A percentile compares a stretch with the other conserved stretches of the same genome.
Evolutionary conservation across 2,329 filamentous ascomycete genomes (phyloP).

Genomic region (Cercospora zeina): DNA sequence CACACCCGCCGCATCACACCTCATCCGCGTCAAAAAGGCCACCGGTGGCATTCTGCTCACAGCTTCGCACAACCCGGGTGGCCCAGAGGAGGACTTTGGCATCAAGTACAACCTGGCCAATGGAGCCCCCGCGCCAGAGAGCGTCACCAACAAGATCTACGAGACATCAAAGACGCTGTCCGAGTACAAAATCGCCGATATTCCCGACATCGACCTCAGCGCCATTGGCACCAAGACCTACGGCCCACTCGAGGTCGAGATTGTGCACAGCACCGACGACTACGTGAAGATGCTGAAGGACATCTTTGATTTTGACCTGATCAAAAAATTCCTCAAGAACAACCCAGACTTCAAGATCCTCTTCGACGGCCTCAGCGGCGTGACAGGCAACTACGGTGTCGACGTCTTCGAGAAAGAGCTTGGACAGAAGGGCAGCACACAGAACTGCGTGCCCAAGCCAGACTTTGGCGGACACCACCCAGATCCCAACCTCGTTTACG

Average conservation of each 20-base stretch:
- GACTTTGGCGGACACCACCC: slow-evolving; percentile 98
- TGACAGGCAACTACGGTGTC: slow-evolving; percentile 91
- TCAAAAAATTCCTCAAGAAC: slow-evolving; percentile 85
- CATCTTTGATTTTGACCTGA: slow-evolving; percentile 96
- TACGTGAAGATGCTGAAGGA: slow-evolving; percentile 95
- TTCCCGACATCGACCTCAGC: slow-evolving; percentile 81
- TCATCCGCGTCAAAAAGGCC: slow-evolving; percentile 91
- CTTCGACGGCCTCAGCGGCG: slow-evolving; percentile 91
- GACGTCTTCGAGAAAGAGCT: slow-evolving; percentile 95
- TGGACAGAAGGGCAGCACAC: slow-evolving; percentile 75
- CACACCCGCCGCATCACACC: slow-evolving; percentile 90
- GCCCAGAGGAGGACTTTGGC: slow-evolving; percentile 94
- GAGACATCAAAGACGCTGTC: slow-evolving; percentile 85
- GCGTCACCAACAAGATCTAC: slow-evolving; percentile 97
- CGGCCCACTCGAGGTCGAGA: slow-evolving; percentile 85
- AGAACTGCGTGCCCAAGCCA: slow-evolving; percentile 88
- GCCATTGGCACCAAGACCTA: slow-evolving; percentile 82
- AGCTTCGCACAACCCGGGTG: slow-evolving; percentile 96
- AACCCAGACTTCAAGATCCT: slow-evolving; percentile 95
- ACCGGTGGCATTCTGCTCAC: slow-evolving; percentile 96
- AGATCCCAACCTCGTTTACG: slow-evolving; percentile 96
- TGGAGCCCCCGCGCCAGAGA: slow-evolving; percentile 91
- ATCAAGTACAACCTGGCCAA: slow-evolving; percentile 99
- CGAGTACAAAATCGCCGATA: slow-evolving; percentile 87
- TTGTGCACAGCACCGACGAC: slow-evolving; percentile 89